These are phyloP conservation scores for Senecio squalidus DNA, from an alignment of 140 eudicot species.

Conservation along the genomic window DNA sequence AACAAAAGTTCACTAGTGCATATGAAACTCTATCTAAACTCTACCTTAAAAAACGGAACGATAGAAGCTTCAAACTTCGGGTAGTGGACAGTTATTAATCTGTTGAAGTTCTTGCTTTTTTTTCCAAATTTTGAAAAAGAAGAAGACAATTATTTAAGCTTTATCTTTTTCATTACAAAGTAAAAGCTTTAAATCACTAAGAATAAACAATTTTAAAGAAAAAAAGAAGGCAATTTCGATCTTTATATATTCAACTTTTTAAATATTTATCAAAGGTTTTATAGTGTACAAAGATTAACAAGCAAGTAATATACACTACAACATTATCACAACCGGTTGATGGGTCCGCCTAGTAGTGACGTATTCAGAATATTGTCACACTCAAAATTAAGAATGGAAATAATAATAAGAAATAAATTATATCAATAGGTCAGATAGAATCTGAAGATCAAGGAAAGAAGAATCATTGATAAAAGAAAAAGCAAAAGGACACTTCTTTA, in stretches of 20 bases:
- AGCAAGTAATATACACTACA: constrained; percentile 21
- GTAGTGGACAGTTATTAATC: constrained; percentile 11
- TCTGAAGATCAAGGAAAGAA: constrained; percentile 26
- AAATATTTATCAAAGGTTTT: constrained; percentile 13
- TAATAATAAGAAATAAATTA: no score
- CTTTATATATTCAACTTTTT: constrained; percentile 18
- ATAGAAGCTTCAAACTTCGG: constrained; percentile 26
- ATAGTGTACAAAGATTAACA: constrained; percentile 15
- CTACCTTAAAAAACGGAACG: not conserved
- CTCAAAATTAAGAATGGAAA: no score
- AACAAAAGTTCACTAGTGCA: constrained; percentile 5
- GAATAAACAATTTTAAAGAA: constrained; percentile 20
- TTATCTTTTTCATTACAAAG: constrained; percentile 30
- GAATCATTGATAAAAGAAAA: constrained; percentile 41
- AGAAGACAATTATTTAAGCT: constrained; percentile 38
- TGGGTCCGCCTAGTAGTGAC: constrained; percentile 9
- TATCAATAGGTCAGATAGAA: constrained; percentile 29
- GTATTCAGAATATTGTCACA: no score
- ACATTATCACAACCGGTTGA: constrained; percentile 9
- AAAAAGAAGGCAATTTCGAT: constrained; percentile 25
- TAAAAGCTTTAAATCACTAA: constrained; percentile 19
- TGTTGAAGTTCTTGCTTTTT: constrained; percentile 21
- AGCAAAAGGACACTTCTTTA: constrained; percentile 39
- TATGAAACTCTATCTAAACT: not conserved
- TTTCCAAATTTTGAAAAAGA: constrained; percentile 30